Evolutionary conservation across 371 early-diverging fungal genomes (phyloP).

Genomic region (Capillidium rhysosporum): DNA sequence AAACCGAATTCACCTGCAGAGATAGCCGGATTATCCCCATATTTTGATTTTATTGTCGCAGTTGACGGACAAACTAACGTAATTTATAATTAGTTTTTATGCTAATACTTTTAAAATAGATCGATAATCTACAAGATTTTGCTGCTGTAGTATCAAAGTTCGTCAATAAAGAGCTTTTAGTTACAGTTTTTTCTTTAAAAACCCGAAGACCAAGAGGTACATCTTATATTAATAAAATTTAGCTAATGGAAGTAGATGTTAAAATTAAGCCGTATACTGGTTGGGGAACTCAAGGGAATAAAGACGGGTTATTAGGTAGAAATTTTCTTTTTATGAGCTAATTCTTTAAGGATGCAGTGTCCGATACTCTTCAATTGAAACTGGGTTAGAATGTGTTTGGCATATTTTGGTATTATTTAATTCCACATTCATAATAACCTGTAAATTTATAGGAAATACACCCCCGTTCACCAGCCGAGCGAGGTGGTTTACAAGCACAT

Average conservation of each 20-base stretch:
- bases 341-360: conserved; percentile 37
- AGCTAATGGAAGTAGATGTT: neutral
- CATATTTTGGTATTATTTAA: conserved; percentile 27
- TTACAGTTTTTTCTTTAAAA: conserved; percentile 50
- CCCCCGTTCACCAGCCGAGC: conserved; percentile 39
- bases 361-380: conserved; percentile 46
- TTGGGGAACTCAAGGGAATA: neutral
- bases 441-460: conserved; percentile 17
- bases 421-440: neutral
- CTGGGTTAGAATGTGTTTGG: conserved; percentile 47
- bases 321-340: conserved; percentile 8
- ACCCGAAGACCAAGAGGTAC: conserved; percentile 35
- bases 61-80: conserved; percentile 37
- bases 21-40: conserved; percentile 44
- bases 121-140: conserved; percentile 3
- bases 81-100: neutral
- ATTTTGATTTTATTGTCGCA: conserved; percentile 52
- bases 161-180: conserved; percentile 25
- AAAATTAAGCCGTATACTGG: neutral
- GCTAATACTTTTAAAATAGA: neutral
- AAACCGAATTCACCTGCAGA: conserved; percentile 45
- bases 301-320: neutral
- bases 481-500: conserved; percentile 29
- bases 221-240: neutral
- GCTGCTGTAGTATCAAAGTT: conserved; percentile 20